Conservation (phyloP, 225 moss, liverwort and hornwort species). For the Polytrichum formosum region DNA sequence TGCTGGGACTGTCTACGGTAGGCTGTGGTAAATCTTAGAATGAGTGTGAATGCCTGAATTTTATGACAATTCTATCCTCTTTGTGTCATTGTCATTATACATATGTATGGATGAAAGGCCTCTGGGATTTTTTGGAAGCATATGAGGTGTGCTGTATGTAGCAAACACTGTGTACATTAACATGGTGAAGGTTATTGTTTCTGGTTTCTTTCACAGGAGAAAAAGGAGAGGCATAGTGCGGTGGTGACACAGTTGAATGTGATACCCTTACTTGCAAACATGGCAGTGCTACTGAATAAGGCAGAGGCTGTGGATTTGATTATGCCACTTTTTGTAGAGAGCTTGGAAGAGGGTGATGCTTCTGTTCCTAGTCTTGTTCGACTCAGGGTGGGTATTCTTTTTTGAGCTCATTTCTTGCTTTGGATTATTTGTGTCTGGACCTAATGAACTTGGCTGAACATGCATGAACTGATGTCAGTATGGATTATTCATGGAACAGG, state of each 20-base stretch:
- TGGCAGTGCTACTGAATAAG: slow-evolving; percentile 64
- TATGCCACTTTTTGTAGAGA: slow-evolving; percentile 76
- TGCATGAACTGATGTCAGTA: neutral
- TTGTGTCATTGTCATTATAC: too few relatives aligned
- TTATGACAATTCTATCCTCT: too few relatives aligned
- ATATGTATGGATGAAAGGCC: too few relatives aligned
- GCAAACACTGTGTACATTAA: too few relatives aligned
- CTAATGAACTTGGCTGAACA: neutral
- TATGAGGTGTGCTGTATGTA: too few relatives aligned
- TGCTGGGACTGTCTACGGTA: too few relatives aligned
- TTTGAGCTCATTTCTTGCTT: neutral
- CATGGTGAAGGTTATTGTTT: neutral
- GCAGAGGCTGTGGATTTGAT: slow-evolving; percentile 74
- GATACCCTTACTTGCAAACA: slow-evolving; percentile 67
- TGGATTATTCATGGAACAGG: slow-evolving; percentile 32
- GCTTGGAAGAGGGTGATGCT: slow-evolving; percentile 80
- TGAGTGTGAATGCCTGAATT: too few relatives aligned
- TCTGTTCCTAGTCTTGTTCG: slow-evolving; percentile 70
- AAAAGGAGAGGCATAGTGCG: slow-evolving; percentile 49
- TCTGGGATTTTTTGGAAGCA: too few relatives aligned
- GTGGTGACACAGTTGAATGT: slow-evolving; percentile 73
- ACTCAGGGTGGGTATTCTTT: slow-evolving; percentile 52
- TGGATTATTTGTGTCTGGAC: neutral
- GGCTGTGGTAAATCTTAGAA: too few relatives aligned
- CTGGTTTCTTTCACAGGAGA: slow-evolving; percentile 40